Evolutionary conservation across 2,329 filamentous ascomycete species (phyloP).

Genomic region (Cordyceps sp.): DNA sequence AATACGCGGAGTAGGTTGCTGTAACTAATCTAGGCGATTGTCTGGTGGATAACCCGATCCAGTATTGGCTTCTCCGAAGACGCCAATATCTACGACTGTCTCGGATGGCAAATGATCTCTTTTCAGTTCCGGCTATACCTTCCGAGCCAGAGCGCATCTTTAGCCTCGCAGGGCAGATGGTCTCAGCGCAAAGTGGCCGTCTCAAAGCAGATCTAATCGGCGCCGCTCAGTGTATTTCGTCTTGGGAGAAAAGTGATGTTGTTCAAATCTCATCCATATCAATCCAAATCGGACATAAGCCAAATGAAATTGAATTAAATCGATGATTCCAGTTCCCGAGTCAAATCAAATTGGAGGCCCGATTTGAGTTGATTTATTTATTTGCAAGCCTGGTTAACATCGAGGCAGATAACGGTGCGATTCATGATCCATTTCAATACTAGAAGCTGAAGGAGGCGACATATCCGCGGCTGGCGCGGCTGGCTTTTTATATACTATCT

Average conservation of each 20-base stretch:
- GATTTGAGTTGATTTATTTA: slow-evolving; percentile 1
- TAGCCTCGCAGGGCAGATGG: not conserved
- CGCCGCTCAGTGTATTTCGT: not conserved
- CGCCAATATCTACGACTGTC: slow-evolving; percentile 2
- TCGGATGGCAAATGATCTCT: not conserved
- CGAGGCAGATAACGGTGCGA: too few species aligned
- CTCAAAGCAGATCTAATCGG: not conserved
- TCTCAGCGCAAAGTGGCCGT: not conserved
- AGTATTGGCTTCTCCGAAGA: slow-evolving; percentile 2
- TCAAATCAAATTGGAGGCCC: not conserved
- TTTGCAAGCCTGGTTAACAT: not conserved
- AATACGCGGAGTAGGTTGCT: slow-evolving; percentile 2
- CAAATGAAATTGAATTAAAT: not conserved
- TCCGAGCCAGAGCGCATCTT: not conserved
- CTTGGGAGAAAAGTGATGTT: not conserved
- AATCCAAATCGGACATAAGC: not conserved
- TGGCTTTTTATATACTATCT: too few species aligned
- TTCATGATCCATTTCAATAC: too few species aligned
- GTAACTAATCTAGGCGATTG: slow-evolving; percentile 2
- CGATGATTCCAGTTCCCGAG: not conserved
- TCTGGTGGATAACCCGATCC: slow-evolving; percentile 2
- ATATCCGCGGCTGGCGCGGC: too few species aligned
- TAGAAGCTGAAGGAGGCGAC: too few species aligned
- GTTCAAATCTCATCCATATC: not conserved
- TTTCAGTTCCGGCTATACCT: not conserved